These are phyloP conservation scores for Hortiboletus campestris DNA, from an alignment of 768 basidiomycete genomes.

Conservation along the genomic window DNA sequence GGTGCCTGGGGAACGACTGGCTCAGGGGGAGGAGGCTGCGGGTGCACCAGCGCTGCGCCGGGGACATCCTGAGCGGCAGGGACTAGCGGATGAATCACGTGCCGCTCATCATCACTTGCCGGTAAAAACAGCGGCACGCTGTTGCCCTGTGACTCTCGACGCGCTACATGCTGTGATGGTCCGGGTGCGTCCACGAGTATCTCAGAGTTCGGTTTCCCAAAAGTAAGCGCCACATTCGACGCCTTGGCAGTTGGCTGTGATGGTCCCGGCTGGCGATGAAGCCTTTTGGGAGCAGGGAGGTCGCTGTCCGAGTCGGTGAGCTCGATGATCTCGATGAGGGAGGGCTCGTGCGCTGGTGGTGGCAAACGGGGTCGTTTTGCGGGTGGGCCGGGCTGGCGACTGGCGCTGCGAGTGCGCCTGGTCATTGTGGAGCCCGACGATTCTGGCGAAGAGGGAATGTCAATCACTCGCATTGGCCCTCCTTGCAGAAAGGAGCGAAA, in stretches of 20 bases:
- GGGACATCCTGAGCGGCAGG: background rate
- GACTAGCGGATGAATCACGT: background rate
- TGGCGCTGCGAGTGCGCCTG: constrained; percentile 20
- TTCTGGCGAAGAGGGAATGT: constrained; percentile 29
- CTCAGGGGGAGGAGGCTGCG: background rate
- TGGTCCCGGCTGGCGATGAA: background rate
- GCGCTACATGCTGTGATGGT: constrained; percentile 11
- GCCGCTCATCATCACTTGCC: constrained; percentile 35
- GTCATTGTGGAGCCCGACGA: constrained; percentile 6
- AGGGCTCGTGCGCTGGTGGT: constrained; percentile 1
- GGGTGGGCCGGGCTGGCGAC: constrained; percentile 17
- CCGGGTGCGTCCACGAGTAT: constrained; percentile 12
- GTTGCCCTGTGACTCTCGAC: background rate
- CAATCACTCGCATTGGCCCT: constrained; percentile 23
- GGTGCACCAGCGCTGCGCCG: background rate
- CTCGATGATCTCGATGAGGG: constrained; percentile 42
- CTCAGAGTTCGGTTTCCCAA: constrained; percentile 12
- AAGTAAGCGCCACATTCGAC: background rate
- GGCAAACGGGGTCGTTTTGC: constrained; percentile 13
- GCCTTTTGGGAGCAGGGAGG: background rate
- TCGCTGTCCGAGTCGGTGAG: constrained; percentile 52
- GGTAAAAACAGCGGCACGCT: constrained; percentile 37
- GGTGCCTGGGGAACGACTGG: constrained; percentile 7
- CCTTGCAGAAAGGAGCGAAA: background rate
- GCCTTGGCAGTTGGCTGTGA: constrained; percentile 8